phyloP scores from a whole-genome alignment of 345 rosid genomes.

The Gossypium ekmanianum region DNA sequence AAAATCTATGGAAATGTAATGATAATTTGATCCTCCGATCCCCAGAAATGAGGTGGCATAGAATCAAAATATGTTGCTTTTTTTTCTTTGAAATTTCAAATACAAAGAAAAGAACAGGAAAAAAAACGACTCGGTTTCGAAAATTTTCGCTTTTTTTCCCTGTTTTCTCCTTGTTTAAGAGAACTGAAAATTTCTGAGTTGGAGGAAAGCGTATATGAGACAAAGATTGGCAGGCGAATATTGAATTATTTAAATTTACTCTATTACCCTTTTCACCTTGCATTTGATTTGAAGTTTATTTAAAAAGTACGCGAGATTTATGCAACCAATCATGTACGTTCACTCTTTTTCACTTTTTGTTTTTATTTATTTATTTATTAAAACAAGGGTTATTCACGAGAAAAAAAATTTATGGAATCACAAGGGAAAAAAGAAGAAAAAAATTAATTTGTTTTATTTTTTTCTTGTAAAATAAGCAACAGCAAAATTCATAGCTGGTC shows the following conservation, averaged over 20 bases:
- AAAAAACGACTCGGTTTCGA: no score
- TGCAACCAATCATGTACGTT: not conserved
- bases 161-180: slow-evolving; percentile 16
- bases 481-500: no score
- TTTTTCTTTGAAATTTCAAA: not conserved
- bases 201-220: slow-evolving; percentile 23
- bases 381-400: not conserved
- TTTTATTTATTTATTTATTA: not conserved
- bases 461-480: not conserved
- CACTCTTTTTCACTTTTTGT: not conserved
- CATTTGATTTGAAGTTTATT: not conserved
- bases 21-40: slow-evolving; percentile 18
- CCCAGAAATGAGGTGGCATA: not conserved
- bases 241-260: not conserved
- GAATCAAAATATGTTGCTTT: not conserved
- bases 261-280: slow-evolving; percentile 16
- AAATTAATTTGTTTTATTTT: not conserved
- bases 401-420: no score
- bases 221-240: slow-evolving; percentile 30
- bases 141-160: not conserved
- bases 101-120: slow-evolving; percentile 15
- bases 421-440: not conserved
- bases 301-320: not conserved
- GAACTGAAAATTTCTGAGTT: slow-evolving; percentile 11
- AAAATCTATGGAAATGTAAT: not conserved